phyloP scores from a whole-genome alignment of 2,329 filamentous ascomycete species.

The Dactylella cylindrospora region DNA sequence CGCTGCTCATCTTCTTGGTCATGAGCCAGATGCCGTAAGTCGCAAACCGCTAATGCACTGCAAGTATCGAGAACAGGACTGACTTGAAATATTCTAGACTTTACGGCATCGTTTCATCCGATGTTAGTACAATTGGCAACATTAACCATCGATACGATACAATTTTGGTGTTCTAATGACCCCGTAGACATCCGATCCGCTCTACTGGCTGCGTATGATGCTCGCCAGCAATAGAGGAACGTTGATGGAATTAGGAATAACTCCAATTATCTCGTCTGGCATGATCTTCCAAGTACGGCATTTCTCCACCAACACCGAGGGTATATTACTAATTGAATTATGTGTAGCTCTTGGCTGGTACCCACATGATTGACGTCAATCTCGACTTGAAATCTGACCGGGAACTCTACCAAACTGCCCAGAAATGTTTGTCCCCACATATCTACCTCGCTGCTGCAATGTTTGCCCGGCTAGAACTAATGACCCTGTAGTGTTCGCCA shows the following conservation, averaged over 20 bases:
- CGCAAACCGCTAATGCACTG: not conserved
- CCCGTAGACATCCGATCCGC: constrained; percentile 78
- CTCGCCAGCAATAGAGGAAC: constrained; percentile 98
- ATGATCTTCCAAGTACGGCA: constrained; percentile 90
- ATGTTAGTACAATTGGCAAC: constrained; percentile 53
- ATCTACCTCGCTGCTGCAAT: no score
- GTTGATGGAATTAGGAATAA: constrained; percentile 94
- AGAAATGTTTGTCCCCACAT: constrained; percentile 75
- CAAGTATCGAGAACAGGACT: constrained; percentile 8
- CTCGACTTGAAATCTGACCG: constrained; percentile 99
- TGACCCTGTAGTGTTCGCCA: constrained; percentile 74
- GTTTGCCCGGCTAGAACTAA: no score
- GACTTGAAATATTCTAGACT: constrained; percentile 53
- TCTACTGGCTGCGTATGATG: constrained; percentile 99
- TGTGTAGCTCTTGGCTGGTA: constrained; percentile 81
- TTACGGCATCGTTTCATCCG: constrained; percentile 98
- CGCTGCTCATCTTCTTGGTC: constrained; percentile 96
- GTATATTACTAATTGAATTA: constrained; percentile 3
- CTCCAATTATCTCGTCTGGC: constrained; percentile 97
- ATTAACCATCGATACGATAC: not conserved
- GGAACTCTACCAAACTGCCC: constrained; percentile 98
- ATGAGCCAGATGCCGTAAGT: constrained; percentile 94
- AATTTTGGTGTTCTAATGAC: constrained; percentile 50
- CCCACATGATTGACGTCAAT: constrained; percentile 99
- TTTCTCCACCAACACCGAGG: not conserved